phyloP scores from a whole-genome alignment of 306 rosid genomes.

The Alnus rubra region DNA sequence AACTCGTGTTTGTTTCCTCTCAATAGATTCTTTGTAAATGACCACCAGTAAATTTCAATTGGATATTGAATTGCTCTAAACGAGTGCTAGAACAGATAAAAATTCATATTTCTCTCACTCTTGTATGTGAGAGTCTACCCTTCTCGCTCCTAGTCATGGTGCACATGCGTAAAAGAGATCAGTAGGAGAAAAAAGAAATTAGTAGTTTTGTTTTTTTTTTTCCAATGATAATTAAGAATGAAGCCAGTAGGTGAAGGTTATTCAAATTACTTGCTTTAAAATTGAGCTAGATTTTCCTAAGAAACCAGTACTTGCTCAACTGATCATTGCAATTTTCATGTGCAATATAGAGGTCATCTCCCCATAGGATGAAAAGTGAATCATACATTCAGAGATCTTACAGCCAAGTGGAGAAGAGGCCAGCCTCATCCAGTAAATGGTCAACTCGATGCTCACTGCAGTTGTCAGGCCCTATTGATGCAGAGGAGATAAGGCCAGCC shows the following conservation, averaged over 20 bases:
- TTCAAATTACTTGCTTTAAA: neutral
- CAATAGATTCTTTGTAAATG: neutral
- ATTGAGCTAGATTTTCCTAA: slow-evolving; percentile 1
- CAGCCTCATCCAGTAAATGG: neutral
- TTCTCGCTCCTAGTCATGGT: neutral
- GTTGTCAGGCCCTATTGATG: slow-evolving; percentile 33
- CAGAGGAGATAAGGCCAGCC: slow-evolving; percentile 51
- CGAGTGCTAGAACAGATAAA: neutral
- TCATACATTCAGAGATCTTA: slow-evolving; percentile 12
- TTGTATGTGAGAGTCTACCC: neutral
- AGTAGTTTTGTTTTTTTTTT: neutral
- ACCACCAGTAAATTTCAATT: neutral
- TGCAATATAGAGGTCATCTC: slow-evolving; percentile 34
- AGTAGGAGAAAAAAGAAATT: neutral
- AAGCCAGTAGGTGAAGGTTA: neutral
- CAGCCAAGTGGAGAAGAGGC: slow-evolving; percentile 5
- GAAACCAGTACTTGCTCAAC: neutral
- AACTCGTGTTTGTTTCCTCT: neutral
- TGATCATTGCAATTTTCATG: slow-evolving; percentile 3
- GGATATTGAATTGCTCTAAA: neutral
- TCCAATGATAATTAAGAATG: neutral
- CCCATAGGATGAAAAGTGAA: slow-evolving; percentile 17
- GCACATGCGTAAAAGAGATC: neutral
- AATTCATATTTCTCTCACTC: neutral
- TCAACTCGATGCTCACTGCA: slow-evolving; percentile 1